phyloP scores from a whole-genome alignment of 2,329 filamentous ascomycete species.

The Botrytis fabae region DNA sequence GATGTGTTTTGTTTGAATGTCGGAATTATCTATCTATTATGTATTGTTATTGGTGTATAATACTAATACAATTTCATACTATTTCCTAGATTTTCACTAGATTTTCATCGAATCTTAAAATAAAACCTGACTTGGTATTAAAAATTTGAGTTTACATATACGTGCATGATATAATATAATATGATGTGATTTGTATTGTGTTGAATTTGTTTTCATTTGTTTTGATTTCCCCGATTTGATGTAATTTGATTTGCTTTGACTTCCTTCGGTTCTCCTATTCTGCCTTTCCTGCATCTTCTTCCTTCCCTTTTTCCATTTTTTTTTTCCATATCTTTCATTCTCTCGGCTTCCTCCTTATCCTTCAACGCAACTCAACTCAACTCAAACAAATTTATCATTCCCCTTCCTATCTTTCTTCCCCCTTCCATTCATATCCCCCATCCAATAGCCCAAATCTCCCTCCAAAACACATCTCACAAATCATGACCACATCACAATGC shows the following conservation, averaged over 20 bases:
- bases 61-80: too few species aligned
- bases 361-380: not conserved
- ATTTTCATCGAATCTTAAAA: too few species aligned
- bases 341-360: not conserved
- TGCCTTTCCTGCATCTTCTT: not conserved
- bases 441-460: not conserved
- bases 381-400: not conserved
- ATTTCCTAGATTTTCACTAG: too few species aligned
- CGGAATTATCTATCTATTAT: too few species aligned
- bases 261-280: not conserved
- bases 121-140: too few species aligned
- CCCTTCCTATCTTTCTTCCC: not conserved
- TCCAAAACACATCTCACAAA: not conserved
- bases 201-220: too few species aligned
- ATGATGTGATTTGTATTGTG: not conserved
- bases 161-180: not conserved
- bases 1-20: too few species aligned
- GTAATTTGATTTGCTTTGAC: not conserved
- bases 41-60: not conserved
- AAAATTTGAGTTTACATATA: fast-evolving
- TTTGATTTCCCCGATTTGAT: not conserved
- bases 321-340: not conserved
- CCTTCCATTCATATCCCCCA: not conserved
- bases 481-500: not conserved
- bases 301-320: not conserved